phyloP scores from a whole-genome alignment of 2,329 filamentous ascomycete species.

The Claviceps sp. region DNA sequence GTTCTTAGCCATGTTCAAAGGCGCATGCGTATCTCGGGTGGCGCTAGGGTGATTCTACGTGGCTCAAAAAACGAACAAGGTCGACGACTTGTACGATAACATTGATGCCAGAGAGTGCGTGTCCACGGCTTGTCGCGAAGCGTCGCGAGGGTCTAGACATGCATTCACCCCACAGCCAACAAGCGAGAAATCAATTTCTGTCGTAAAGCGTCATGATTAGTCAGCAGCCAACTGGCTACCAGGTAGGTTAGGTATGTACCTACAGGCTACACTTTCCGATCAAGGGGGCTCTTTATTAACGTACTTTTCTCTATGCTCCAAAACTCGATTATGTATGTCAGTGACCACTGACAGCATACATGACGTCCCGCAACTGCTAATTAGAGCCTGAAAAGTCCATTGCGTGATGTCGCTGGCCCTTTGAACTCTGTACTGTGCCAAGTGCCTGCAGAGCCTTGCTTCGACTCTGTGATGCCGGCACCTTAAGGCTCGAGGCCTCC shows the following conservation, averaged over 20 bases:
- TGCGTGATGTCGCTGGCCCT: background rate
- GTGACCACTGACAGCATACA: no score
- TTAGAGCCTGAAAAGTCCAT: background rate
- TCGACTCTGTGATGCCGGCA: background rate
- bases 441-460: background rate
- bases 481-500: no score
- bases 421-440: background rate
- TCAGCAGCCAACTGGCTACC: conserved; percentile 1
- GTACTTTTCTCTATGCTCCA: no score
- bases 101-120: background rate
- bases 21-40: background rate
- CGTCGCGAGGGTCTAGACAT: background rate
- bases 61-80: background rate
- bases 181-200: background rate
- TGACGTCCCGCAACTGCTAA: background rate
- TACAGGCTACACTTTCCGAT: no score
- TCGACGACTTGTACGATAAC: background rate
- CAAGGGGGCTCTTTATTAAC: no score
- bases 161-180: background rate
- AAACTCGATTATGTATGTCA: no score
- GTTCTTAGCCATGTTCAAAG: conserved; percentile 3
- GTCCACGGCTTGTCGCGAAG: background rate
- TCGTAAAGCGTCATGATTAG: background rate
- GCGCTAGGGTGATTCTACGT: background rate
- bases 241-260: no score